Base-by-base conservation (phyloP, 805 yeast species). In the Barnettozyma wickerhamii region DNA sequence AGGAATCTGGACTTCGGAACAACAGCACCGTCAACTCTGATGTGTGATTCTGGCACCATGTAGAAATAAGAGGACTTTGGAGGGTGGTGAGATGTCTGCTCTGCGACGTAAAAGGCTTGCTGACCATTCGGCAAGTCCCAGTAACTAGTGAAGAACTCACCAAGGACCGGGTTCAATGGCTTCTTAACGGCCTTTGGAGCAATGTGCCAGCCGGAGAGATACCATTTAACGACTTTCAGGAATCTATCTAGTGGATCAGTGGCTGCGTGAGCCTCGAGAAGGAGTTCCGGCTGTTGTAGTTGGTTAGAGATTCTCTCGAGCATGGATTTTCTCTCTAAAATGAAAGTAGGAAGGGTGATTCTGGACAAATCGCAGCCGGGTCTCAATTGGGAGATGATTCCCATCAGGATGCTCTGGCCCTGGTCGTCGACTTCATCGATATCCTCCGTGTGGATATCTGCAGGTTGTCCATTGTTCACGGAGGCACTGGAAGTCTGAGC, bases 181-280 rank as follows among this genome's bases (percentile, higher is more conserved):
- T 93, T 93, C 61, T 93, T 93, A 13, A 93, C 99, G 4, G 98
- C 99, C 59, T 91, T 91, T 21, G 98, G 99, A 1, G 97, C 93
- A 60, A 93, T 93, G 59, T 93, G 97, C 98, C 98, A 93, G 35
- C 95, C 88, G 4, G 96, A 77, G 62, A 93, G 71, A 60, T 93
- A 93, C 96, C 96, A 91, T 55, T 79, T 78, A 18, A 84, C 81
- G 7, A 91, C 81, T 33, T 75, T 66, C 6, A 87, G 56, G 53
- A 93, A 90, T 43, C 98, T 74, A 42, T 77, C 71, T 18, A 82
- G 53, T 2, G 81, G 79, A 48, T 84, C 85, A 3, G 60, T 58
- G 3, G 74, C 65, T 3, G 55, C 54, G 48, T 83, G 83, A 0
- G 97, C 97, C 19, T 75, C 72, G 6, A 88, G 57, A 30, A 90